Conservation (phyloP, 202 grass and related monocot species). For the Panicum hallii region DNA sequence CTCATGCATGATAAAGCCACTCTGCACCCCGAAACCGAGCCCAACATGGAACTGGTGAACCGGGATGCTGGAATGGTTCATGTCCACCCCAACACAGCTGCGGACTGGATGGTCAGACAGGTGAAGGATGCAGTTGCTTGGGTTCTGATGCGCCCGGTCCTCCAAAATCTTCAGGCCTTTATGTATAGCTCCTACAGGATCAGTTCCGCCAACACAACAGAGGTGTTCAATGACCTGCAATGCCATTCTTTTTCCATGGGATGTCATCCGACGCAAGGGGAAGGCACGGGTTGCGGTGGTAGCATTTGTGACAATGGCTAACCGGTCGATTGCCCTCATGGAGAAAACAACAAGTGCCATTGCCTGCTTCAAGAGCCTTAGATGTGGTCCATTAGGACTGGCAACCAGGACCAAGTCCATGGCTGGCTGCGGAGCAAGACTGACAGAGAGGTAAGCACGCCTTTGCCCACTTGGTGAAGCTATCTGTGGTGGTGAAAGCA, state of each 20-base stretch:
- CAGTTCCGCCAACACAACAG: slow-evolving; percentile 73
- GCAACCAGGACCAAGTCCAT: slow-evolving; percentile 88
- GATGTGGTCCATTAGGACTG: slow-evolving; percentile 83
- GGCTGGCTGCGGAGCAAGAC: slow-evolving; percentile 74
- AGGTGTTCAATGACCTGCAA: slow-evolving; percentile 92
- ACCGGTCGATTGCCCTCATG: slow-evolving; percentile 69
- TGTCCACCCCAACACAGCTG: slow-evolving; percentile 44
- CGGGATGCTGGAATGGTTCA: slow-evolving; percentile 50
- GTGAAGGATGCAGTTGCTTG: slow-evolving; percentile 82
- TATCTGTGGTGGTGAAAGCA: slow-evolving; percentile 42
- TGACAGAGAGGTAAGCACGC: slow-evolving; percentile 76
- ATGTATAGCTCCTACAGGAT: slow-evolving; percentile 74
- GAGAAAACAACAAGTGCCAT: slow-evolving; percentile 93
- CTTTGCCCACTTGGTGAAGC: slow-evolving; percentile 54
- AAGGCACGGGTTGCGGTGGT: slow-evolving; percentile 87
- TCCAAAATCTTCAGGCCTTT: slow-evolving; percentile 91
- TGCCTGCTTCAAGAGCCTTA: slow-evolving; percentile 91
- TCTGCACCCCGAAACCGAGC: slow-evolving; percentile 71
- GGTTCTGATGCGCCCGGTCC: slow-evolving; percentile 87
- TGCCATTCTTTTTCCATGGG: slow-evolving; percentile 85
- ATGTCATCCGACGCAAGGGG: slow-evolving; percentile 87
- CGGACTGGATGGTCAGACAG: slow-evolving; percentile 66
- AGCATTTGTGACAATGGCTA: slow-evolving; percentile 92
- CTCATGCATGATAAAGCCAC: slow-evolving; percentile 83
- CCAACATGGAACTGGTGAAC: slow-evolving; percentile 87